Evolutionary conservation across 305 asterid species (phyloP).

Genomic region (Ajuga reptans): DNA sequence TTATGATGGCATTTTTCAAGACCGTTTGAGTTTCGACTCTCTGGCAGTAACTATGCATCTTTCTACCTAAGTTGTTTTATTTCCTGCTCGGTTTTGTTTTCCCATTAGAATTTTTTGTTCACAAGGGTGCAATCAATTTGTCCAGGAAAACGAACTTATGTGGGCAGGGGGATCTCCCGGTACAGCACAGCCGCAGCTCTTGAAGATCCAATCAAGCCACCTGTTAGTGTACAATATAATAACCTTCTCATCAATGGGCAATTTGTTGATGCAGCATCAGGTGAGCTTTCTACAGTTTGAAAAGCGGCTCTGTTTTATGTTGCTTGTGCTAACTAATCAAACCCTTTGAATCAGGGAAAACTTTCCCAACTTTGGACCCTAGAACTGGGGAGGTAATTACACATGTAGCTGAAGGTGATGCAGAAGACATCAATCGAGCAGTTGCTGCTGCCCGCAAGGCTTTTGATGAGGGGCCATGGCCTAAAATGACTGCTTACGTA

Average conservation of each 20-base stretch:
- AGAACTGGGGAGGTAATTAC: conserved; percentile 88
- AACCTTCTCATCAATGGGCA: conserved; percentile 87
- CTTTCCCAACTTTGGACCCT: conserved; percentile 84
- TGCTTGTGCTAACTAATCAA: conserved; percentile 20
- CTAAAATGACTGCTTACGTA: conserved; percentile 90
- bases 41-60: background rate
- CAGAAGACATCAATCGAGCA: conserved; percentile 77
- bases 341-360: conserved; percentile 51
- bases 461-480: conserved; percentile 96
- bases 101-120: background rate
- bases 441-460: conserved; percentile 94
- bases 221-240: conserved; percentile 56
- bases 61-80: background rate
- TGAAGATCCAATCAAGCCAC: conserved; percentile 79
- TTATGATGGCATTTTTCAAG: background rate
- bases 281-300: conserved; percentile 25
- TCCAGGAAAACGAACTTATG: conserved; percentile 42
- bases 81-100: background rate
- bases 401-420: conserved; percentile 85
- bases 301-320: background rate
- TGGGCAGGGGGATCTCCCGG: conserved; percentile 36
- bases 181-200: conserved; percentile 66
- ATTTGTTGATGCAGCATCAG: conserved; percentile 93
- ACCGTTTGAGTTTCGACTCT: background rate
- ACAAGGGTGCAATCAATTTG: background rate